Conservation (phyloP, 768 basidiomycete genomes). For the Pleurotus citrinopileatus region DNA sequence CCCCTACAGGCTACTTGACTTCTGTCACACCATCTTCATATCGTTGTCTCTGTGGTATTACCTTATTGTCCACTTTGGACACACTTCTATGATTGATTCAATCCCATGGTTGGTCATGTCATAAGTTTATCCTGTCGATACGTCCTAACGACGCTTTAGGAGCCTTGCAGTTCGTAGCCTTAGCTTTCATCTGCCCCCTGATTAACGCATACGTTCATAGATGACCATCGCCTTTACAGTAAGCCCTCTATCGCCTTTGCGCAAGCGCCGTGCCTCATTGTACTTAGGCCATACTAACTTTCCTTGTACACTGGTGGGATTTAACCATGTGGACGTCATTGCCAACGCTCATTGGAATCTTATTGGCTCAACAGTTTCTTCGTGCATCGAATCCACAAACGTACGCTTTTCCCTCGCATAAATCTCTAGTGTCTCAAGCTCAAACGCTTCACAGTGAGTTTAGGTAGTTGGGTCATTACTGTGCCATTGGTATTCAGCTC, state of each 20-base stretch:
- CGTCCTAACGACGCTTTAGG: slow-evolving; percentile 20
- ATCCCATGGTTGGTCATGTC: slow-evolving; percentile 38
- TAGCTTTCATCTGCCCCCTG: not conserved
- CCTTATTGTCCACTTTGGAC: slow-evolving; percentile 42
- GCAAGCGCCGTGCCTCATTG: not conserved
- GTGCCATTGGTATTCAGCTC: slow-evolving; percentile 27
- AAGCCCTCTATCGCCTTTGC: slow-evolving; percentile 3
- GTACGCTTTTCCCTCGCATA: slow-evolving; percentile 20
- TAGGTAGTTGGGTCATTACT: slow-evolving; percentile 29
- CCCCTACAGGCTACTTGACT: slow-evolving; percentile 28
- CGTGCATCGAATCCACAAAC: slow-evolving; percentile 37
- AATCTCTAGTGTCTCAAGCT: slow-evolving; percentile 3
- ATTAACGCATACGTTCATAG: slow-evolving; percentile 21
- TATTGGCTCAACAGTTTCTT: slow-evolving; percentile 26
- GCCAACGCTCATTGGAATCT: not conserved
- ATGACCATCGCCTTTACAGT: slow-evolving; percentile 33
- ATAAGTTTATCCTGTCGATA: not conserved
- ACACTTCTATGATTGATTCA: slow-evolving; percentile 30
- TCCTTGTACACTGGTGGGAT: slow-evolving; percentile 15
- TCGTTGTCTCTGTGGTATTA: slow-evolving; percentile 39
- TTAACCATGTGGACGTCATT: not conserved
- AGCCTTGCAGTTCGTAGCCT: slow-evolving; percentile 32
- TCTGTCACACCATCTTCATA: slow-evolving; percentile 38
- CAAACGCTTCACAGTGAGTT: slow-evolving; percentile 27
- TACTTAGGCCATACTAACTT: slow-evolving; percentile 15